A percentile compares a stretch with the other conserved stretches of the same genome.
Evolutionary conservation across 768 basidiomycete species (phyloP).

Genomic region (Lactifluus subvellereus): DNA sequence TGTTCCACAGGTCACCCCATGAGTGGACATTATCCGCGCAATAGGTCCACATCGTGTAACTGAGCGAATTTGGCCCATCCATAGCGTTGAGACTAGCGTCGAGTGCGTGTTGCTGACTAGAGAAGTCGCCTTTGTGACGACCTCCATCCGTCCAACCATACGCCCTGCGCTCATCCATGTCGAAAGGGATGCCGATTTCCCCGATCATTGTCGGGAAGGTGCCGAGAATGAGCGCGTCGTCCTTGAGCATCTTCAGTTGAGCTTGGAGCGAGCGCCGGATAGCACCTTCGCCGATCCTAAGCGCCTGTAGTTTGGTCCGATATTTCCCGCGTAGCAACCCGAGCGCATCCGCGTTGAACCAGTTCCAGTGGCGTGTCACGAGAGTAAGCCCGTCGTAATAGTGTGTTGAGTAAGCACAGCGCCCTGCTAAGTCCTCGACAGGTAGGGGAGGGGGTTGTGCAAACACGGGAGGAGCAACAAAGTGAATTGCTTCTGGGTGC

Average conservation of each 20-base stretch:
- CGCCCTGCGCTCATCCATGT: constrained; percentile 82
- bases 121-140: constrained; percentile 68
- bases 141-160: constrained; percentile 76
- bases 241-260: constrained; percentile 75
- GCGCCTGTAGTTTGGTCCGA: constrained; percentile 56
- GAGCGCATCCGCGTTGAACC: constrained; percentile 93
- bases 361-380: constrained; percentile 88
- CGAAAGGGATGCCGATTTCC: constrained; percentile 92
- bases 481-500: constrained; percentile 83
- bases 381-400: constrained; percentile 96
- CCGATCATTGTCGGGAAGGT: constrained; percentile 87
- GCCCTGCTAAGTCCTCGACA: constrained; percentile 50
- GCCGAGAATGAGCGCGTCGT: constrained; percentile 62
- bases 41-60: constrained; percentile 87
- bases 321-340: constrained; percentile 88
- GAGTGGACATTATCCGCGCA: constrained; percentile 73
- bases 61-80: constrained; percentile 71
- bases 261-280: constrained; percentile 78
- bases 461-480: constrained; percentile 90
- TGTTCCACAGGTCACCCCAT: constrained; percentile 97
- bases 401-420: constrained; percentile 75
- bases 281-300: constrained; percentile 74
- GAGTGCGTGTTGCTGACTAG: constrained; percentile 72
- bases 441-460: constrained; percentile 61
- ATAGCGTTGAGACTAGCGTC: constrained; percentile 76